Conservation (phyloP, 371 early-diverging fungal species). For the Catenaria anguillulae region DNA sequence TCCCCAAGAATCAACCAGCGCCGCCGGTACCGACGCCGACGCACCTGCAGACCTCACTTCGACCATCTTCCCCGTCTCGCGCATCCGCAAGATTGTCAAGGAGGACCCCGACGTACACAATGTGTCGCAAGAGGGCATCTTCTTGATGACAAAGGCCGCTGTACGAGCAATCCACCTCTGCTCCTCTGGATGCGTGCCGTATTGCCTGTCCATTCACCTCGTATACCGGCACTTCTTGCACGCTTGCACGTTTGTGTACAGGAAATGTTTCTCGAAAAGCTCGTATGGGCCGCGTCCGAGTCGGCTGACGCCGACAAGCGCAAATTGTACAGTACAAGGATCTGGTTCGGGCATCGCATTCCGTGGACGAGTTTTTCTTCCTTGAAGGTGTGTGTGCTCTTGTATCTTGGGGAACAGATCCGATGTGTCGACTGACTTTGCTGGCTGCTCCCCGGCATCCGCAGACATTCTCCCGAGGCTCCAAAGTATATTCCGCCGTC, state of each 20-base stretch:
- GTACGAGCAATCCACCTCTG: too few relatives aligned
- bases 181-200: too few relatives aligned
- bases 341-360: conserved; percentile 38
- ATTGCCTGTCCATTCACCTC: too few relatives aligned
- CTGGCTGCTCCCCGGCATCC: background rate
- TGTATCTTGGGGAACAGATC: too few relatives aligned
- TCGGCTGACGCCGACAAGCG: conserved; percentile 50
- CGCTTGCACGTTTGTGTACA: conserved; percentile 12
- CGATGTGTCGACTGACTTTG: background rate
- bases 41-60: conserved; percentile 28
- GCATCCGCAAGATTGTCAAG: conserved; percentile 66
- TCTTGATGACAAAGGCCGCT: conserved; percentile 57
- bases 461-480: background rate
- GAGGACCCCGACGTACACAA: conserved; percentile 59
- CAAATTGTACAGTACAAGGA: conserved; percentile 58
- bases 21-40: conserved; percentile 15
- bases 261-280: conserved; percentile 62
- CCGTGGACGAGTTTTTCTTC: conserved; percentile 22
- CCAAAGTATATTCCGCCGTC: background rate
- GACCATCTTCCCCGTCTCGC: conserved; percentile 48
- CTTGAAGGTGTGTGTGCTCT: conserved; percentile 11
- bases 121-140: conserved; percentile 57
- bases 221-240: too few relatives aligned
- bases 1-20: too few relatives aligned
- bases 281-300: conserved; percentile 45